These are phyloP conservation scores for Chloranthus sessilifolius DNA, from an alignment of 164 flowering plant species.

Conservation along the genomic window DNA sequence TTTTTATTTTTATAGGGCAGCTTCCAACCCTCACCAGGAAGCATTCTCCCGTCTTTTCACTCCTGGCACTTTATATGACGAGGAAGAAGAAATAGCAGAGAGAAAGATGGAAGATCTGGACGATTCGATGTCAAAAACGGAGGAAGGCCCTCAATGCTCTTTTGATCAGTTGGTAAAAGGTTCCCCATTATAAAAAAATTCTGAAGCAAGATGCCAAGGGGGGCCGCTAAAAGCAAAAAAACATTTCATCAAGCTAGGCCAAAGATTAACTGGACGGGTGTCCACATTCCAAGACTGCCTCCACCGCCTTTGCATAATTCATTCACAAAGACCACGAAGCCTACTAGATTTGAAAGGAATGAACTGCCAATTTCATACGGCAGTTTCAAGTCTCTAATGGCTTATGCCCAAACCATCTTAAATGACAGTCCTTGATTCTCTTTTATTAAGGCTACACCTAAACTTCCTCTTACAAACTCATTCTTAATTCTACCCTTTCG, in stretches of 20 bases:
- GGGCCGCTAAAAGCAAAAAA: neutral
- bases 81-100: conserved; percentile 1
- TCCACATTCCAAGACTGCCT: conserved; percentile 2
- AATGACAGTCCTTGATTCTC: too few species aligned
- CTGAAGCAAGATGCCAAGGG: conserved; percentile 1
- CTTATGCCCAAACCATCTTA: too few species aligned
- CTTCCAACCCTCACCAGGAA: neutral
- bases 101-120: conserved; percentile 1
- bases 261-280: conserved; percentile 1
- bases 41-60: conserved; percentile 1
- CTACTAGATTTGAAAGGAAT: conserved; percentile 1
- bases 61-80: neutral
- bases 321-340: neutral
- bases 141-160: conserved; percentile 2
- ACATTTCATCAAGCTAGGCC: conserved; percentile 1
- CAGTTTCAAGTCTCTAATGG: too few species aligned
- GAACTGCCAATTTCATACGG: too few species aligned
- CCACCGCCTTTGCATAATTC: neutral
- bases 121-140: neutral
- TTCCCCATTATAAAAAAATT: neutral
- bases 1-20: neutral
- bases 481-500: too few species aligned
- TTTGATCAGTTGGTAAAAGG: neutral
- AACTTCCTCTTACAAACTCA: too few species aligned
- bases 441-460: too few species aligned